Evolutionary conservation across 352 stramenopile genomes (phyloP).

Genomic region (Pythium vanterpoolii): DNA sequence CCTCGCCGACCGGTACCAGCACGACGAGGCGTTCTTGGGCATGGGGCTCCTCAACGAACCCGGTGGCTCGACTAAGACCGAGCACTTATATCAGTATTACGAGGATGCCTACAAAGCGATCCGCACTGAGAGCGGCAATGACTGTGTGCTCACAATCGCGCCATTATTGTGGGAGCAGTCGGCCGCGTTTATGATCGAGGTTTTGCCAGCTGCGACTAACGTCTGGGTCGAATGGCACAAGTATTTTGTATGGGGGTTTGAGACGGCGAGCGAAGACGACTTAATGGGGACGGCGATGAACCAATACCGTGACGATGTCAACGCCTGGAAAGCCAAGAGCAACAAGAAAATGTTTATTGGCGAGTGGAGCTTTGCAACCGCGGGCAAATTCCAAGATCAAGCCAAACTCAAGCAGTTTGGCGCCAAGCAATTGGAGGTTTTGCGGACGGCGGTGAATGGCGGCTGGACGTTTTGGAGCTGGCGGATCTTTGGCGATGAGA

Average conservation of each 20-base stretch:
- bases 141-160: constrained; percentile 62
- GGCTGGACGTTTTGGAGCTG: constrained; percentile 79
- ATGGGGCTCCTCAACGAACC: constrained; percentile 78
- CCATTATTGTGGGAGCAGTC: constrained; percentile 52
- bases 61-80: constrained; percentile 38
- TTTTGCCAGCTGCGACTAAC: constrained; percentile 65
- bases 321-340: constrained; percentile 36
- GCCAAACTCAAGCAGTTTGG: constrained; percentile 49
- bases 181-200: constrained; percentile 40
- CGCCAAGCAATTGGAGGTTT: constrained; percentile 40
- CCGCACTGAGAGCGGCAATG: constrained; percentile 36
- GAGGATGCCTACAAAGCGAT: constrained; percentile 60
- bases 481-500: constrained; percentile 65
- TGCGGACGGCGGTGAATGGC: constrained; percentile 44
- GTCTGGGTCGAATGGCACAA: constrained; percentile 84
- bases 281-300: constrained; percentile 46
- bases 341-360: constrained; percentile 51
- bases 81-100: constrained; percentile 76
- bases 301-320: constrained; percentile 36
- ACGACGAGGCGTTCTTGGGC: constrained; percentile 68
- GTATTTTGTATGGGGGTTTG: constrained; percentile 84
- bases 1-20: constrained; percentile 62
- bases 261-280: constrained; percentile 44
- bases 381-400: constrained; percentile 51
- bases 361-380: constrained; percentile 60